Percentiles rank a stretch among this genome's conserved stretches.
Evolutionary conservation across 352 stramenopile species (phyloP).

Genomic region (Phytophthora macrochlamydospora): DNA sequence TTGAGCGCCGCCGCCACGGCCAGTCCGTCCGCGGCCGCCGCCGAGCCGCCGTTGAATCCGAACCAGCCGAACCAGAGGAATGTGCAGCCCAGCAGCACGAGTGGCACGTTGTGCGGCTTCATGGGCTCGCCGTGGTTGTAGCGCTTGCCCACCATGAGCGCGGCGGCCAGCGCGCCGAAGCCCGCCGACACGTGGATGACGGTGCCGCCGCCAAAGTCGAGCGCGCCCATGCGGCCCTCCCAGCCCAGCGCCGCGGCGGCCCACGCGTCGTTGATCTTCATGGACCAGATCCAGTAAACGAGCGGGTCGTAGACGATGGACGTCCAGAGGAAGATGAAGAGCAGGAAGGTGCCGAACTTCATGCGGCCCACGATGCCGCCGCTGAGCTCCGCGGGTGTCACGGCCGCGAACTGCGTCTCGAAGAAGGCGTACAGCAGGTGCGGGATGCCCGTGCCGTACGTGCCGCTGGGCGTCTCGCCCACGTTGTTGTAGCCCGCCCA

Average conservation of each 20-base stretch:
- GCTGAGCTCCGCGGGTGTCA: constrained; percentile 72
- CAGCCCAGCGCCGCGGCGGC: constrained; percentile 50
- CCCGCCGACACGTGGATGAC: constrained; percentile 87
- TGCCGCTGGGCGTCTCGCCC: constrained; percentile 32
- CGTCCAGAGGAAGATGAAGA: constrained; percentile 80
- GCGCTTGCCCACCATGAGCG: constrained; percentile 68
- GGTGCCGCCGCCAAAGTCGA: constrained; percentile 85
- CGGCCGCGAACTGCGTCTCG: constrained; percentile 79
- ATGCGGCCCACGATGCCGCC: constrained; percentile 78
- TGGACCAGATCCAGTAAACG: constrained; percentile 85
- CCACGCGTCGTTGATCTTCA: constrained; percentile 60
- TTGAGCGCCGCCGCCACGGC: constrained; percentile 73
- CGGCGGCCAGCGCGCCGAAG: constrained; percentile 70
- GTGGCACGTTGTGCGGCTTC: constrained; percentile 82
- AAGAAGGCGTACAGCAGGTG: constrained; percentile 73
- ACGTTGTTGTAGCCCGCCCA: constrained; percentile 65
- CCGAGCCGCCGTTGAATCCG: constrained; percentile 80
- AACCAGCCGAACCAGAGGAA: constrained; percentile 88
- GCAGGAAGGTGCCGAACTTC: constrained; percentile 70
- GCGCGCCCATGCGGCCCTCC: constrained; percentile 67
- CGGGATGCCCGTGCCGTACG: constrained; percentile 61
- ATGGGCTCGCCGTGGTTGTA: constrained; percentile 77
- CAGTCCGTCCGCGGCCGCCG: constrained; percentile 57
- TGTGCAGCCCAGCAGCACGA: constrained; percentile 81
- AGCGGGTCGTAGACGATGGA: constrained; percentile 86